Conservation (phyloP, 129 eudicot species). For the Saussurea involucrata region DNA sequence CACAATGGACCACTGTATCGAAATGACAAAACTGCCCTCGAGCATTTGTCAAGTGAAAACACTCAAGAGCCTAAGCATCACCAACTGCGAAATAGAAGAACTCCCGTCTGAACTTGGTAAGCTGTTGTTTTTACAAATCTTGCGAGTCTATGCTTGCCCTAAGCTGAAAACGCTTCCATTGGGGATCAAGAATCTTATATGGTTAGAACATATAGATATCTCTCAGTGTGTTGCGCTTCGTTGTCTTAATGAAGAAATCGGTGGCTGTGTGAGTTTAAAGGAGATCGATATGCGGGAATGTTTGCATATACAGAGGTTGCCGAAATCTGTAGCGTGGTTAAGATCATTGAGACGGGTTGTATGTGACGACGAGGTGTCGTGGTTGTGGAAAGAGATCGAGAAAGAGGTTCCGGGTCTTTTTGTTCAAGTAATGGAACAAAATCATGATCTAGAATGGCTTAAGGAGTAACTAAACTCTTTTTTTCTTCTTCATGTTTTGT, state of each 20-base stretch:
- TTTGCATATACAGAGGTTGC: slow-evolving; percentile 45
- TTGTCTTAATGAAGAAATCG: slow-evolving; percentile 62
- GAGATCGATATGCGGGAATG: slow-evolving; percentile 93
- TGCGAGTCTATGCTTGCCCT: slow-evolving; percentile 82
- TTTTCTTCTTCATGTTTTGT: slow-evolving; percentile 3
- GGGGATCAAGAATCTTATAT: slow-evolving; percentile 50
- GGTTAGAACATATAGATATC: slow-evolving; percentile 60
- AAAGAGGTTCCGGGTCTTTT: slow-evolving; percentile 44
- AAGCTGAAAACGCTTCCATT: slow-evolving; percentile 51
- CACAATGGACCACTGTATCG: slow-evolving; percentile 79
- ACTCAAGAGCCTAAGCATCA: slow-evolving; percentile 63
- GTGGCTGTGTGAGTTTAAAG: slow-evolving; percentile 52
- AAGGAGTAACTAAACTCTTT: slow-evolving; percentile 28
- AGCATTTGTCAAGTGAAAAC: slow-evolving; percentile 51
- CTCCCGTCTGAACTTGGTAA: slow-evolving; percentile 68
- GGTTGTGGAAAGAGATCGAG: slow-evolving; percentile 59
- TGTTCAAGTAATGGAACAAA: slow-evolving; percentile 67
- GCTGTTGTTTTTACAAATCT: slow-evolving; percentile 39
- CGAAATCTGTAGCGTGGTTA: slow-evolving; percentile 38
- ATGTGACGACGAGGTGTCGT: slow-evolving; percentile 76
- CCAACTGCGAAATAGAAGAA: slow-evolving; percentile 71
- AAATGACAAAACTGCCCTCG: slow-evolving; percentile 50
- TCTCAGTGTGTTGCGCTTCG: slow-evolving; percentile 73
- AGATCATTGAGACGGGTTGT: slow-evolving; percentile 47
- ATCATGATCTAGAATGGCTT: slow-evolving; percentile 74